Evolutionary conservation across 441 rosid species (phyloP).

Genomic region (Aleurites moluccanus): DNA sequence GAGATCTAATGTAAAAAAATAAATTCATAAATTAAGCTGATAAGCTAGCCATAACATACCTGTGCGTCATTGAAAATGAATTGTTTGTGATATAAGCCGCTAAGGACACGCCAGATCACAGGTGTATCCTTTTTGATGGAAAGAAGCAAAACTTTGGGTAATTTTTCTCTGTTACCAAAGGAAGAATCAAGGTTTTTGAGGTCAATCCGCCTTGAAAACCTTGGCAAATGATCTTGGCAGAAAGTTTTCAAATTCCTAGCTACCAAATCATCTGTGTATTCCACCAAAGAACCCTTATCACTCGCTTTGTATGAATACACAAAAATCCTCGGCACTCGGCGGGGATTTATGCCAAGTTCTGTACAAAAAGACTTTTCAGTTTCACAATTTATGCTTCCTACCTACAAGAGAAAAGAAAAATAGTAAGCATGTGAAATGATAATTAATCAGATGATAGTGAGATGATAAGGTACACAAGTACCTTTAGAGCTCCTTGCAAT

Average conservation of each 20-base stretch:
- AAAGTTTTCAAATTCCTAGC: constrained; percentile 57
- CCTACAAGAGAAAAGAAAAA: constrained; percentile 40
- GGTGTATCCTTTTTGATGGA: constrained; percentile 86
- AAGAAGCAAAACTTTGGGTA: constrained; percentile 68
- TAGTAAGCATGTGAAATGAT: not conserved
- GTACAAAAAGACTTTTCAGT: constrained; percentile 66
- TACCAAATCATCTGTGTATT: constrained; percentile 61
- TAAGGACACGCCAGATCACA: constrained; percentile 84
- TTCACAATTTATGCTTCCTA: constrained; percentile 77
- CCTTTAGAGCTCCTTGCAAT: constrained; percentile 84
- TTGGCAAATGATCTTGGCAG: constrained; percentile 79
- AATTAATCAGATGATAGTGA: constrained; percentile 5
- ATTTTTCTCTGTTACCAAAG: constrained; percentile 33
- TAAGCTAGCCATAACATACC: constrained; percentile 37
- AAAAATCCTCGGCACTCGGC: constrained; percentile 60
- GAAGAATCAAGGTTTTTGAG: constrained; percentile 39
- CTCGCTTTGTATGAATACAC: constrained; percentile 57
- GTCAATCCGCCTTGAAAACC: constrained; percentile 60
- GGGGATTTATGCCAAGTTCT: constrained; percentile 56
- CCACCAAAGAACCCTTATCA: constrained; percentile 63
- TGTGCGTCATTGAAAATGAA: constrained; percentile 60
- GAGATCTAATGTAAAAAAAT: not conserved
- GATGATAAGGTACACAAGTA: constrained; percentile 21
- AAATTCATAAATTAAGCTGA: not conserved
- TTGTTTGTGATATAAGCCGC: constrained; percentile 67